Evolutionary conservation across 2,329 filamentous ascomycete genomes (phyloP), one percentile per base, ranked within the genome.

Genomic region (Alternaria brassicae): DNA sequence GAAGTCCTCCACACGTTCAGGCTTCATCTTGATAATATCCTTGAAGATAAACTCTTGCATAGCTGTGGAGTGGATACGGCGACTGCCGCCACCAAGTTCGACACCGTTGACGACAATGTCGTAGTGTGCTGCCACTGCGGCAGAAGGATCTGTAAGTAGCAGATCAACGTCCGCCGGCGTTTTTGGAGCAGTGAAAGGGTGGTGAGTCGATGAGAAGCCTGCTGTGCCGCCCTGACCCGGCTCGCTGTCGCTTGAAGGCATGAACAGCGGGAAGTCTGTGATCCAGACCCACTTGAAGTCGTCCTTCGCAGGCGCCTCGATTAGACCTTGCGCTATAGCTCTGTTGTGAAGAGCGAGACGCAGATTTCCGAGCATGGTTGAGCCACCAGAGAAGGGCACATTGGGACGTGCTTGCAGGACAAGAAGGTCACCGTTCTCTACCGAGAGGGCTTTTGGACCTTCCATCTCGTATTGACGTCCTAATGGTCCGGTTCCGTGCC

Each of bases 101-200:
- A 97, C 88, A 4, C 95, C 95, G 74, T 99, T 99, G 69, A 98
- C 86, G 0, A 99, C 94, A 13, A 99, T 87, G 70, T 99, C 95
- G 79, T 97, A 99, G 74, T 97, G 93, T 70, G 96, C 94, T 3
- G 91, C 96, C 67, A 85, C 86, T 1, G 88, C 92, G 45, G 84
- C 79, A 1, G 92, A 82, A 0, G 95, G 94, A 39, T 93, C 84
- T 0, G 84, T 88, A 36, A 88, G 82, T 1, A 98, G 86, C 0
- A 92, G 79, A 37, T 92, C 89, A 15, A 96, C 85, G 73, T 98
- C 93, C 4, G 82, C 80, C 0, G 84, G 77, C 0, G 87, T 87
- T 34, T 91, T 87, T 0, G 95, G 95, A 0, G 95, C 91, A 0
- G 95, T 99, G 79, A 99, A 99, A 0, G 95, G 95, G 75, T 99